Conservation (phyloP, 495 filamentous ascomycete genomes). For the Niebla homalea region DNA sequence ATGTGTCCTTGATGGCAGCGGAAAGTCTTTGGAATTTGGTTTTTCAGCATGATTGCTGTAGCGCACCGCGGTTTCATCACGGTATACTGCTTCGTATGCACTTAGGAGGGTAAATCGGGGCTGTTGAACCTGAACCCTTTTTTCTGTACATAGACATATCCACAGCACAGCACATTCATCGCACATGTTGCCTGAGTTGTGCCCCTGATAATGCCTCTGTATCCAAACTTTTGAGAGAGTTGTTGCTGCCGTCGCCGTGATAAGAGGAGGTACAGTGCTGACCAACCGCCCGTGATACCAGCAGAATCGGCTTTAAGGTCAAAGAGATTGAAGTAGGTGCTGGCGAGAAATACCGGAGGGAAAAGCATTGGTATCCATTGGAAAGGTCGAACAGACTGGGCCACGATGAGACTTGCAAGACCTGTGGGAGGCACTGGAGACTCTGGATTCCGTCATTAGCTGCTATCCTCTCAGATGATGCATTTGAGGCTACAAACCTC, state of each 20-base stretch:
- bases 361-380: constrained; percentile 67
- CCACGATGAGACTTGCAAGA: constrained; percentile 65
- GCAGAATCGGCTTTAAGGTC: constrained; percentile 71
- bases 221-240: constrained; percentile 47
- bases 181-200: constrained; percentile 56
- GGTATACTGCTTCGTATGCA: not conserved
- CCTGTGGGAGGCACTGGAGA: constrained; percentile 65
- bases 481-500: no score
- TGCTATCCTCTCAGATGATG: no score
- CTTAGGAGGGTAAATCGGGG: not conserved
- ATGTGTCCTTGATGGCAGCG: not conserved
- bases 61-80: not conserved
- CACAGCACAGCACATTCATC: constrained; percentile 57
- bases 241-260: constrained; percentile 52
- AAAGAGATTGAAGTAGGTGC: constrained; percentile 68
- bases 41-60: not conserved
- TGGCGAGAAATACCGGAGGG: constrained; percentile 72
- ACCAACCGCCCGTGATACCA: constrained; percentile 76
- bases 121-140: constrained; percentile 22
- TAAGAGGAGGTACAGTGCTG: constrained; percentile 68
- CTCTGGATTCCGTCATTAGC: constrained; percentile 33
- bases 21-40: not conserved
- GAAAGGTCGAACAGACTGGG: constrained; percentile 64
- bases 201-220: constrained; percentile 57
- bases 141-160: constrained; percentile 55